Base-by-base conservation (phyloP, 2,329 filamentous ascomycete genomes). In the Raffaelea albimanens region DNA sequence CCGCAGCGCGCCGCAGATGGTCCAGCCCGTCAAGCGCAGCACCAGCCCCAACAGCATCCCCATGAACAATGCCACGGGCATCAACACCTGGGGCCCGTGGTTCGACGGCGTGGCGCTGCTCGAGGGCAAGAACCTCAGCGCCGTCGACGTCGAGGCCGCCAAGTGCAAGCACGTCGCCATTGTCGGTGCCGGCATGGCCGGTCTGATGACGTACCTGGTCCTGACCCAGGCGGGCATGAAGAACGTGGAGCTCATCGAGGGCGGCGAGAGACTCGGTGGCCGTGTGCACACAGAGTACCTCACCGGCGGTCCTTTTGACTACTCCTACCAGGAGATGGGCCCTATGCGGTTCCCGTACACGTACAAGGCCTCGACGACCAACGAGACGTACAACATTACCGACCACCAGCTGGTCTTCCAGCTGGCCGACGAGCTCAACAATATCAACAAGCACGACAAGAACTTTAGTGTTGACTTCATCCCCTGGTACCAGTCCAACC, bases 371-470 rank as follows among this genome's bases (percentile, higher is more conserved):
- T 69, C 70, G 23, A 68, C 70, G 3, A 66, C 67, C n/a, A 78
- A 80, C 52, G 68, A 75, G 55, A 81, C 74, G 0, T 64, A 67
- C 52, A 71, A 78, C 50, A 78, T 83, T 52, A 71, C 73, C 9
- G 81, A 84, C 54, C 79, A 83, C 56, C 70, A 76, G 51, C 68
- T 85, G 58, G 77, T 83, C 0, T 83, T 82, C 59, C 76, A 83
- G 57, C 67, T 85, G 2, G 79, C 72, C 2, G 70, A 70, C 5
- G 71, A 74, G 45, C 65, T 85, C 50, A 84, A 84, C 60, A 57
- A 67, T 29, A 63, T 82, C 55, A 84, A 84, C 60, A 63, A 63
- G n/a, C 63, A 78, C 53, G 60, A 62, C 48, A 58, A 60, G 43
- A 66, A 71, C 41, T 63, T 73, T 33, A 68, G 65, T 16, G 71